A percentile compares a stretch with the other conserved stretches of the same genome.
Conservation (phyloP, 805 yeast species). For the Metschnikowia cerradonensis region DNA sequence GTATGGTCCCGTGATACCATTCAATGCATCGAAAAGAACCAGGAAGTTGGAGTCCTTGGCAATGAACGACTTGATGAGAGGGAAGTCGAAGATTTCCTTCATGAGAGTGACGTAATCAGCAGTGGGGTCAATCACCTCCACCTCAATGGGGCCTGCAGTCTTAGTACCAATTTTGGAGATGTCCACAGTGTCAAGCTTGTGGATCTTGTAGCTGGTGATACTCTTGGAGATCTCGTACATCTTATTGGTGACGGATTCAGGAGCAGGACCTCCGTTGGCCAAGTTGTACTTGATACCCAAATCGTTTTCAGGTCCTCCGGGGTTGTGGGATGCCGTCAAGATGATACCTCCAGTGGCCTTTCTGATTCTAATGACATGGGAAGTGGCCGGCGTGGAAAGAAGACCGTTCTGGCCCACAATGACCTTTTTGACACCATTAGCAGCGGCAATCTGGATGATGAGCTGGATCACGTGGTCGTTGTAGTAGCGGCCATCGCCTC, state of each 20-base stretch:
- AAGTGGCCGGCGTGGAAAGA: conserved; percentile 93
- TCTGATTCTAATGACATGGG: conserved; percentile 78
- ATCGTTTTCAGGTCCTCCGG: conserved; percentile 92
- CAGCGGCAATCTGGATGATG: conserved; percentile 82
- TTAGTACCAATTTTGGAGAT: conserved; percentile 54
- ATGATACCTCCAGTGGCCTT: conserved; percentile 91
- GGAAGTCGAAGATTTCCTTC: conserved; percentile 85
- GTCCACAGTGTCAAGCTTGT: conserved; percentile 64
- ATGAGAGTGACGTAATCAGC: conserved; percentile 72
- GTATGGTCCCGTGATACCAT: conserved; percentile 97
- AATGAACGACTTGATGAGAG: conserved; percentile 69
- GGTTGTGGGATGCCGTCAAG: conserved; percentile 94
- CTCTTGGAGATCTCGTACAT: conserved; percentile 68
- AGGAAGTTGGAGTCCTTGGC: conserved; percentile 52
- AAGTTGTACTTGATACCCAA: conserved; percentile 94
- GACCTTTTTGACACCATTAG: conserved; percentile 81
- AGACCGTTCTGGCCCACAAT: conserved; percentile 87
- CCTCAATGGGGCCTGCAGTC: conserved; percentile 51
- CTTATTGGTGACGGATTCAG: conserved; percentile 86
- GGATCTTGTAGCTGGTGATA: conserved; percentile 57
- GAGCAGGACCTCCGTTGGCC: conserved; percentile 97
- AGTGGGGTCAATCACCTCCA: conserved; percentile 83
- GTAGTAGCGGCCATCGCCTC: conserved; percentile 96
- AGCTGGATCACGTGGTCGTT: conserved; percentile 76
- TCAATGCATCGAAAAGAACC: conserved; percentile 82